Base-by-base conservation (phyloP, 805 yeast genomes). In the Yarrowia sp. region DNA sequence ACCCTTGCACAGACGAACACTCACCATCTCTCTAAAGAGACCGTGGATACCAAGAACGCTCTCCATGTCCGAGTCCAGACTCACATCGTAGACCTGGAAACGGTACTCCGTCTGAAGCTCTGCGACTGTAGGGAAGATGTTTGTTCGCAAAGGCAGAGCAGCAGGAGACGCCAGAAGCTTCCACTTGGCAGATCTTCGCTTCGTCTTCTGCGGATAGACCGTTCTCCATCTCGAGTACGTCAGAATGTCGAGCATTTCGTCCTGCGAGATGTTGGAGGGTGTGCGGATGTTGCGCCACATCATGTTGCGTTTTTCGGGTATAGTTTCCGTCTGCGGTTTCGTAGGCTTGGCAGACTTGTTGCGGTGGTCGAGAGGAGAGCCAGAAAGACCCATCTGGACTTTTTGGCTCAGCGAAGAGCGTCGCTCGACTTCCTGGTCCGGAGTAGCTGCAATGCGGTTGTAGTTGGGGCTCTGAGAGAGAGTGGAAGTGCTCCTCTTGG, bases 101-200 rank as follows among this genome's bases (percentile, higher is more conserved):
- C 88, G 83, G 72, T 85, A 93, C 65, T 88, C 85, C 3, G 79
- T 78, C 51, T 86, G 83, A 70, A 92, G 85, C 63, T 89, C 91
- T 4, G 78, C 77, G 12, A 78, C 74, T 0, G 86, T 72, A 0
- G 98, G 97, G 68, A 92, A 92, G 9, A 86, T 79, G 1, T 87
- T 83, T 0, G 96, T 84, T 1, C 90, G 84, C 0, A 89, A 76
- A 0, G 99, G 99, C 24, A 94, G 76, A 6, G 96, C 87, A 0
- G 98, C 97, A 0, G 99, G 99, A 0, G 97, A 84, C 13, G 91
- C 86, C 60, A 96, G 78, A 0, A 98, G 92, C 60, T 90, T 82
- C 99, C 99, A 94, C 70, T 92, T 92, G 56, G 92, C 86, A 14
- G 85, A 77, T 67, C 83, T 82, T 61, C 88, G 77, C 60, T 81